These are phyloP conservation scores for Leptosphaerulina australis DNA, from an alignment of 2,329 filamentous ascomycete species.

Conservation along the genomic window DNA sequence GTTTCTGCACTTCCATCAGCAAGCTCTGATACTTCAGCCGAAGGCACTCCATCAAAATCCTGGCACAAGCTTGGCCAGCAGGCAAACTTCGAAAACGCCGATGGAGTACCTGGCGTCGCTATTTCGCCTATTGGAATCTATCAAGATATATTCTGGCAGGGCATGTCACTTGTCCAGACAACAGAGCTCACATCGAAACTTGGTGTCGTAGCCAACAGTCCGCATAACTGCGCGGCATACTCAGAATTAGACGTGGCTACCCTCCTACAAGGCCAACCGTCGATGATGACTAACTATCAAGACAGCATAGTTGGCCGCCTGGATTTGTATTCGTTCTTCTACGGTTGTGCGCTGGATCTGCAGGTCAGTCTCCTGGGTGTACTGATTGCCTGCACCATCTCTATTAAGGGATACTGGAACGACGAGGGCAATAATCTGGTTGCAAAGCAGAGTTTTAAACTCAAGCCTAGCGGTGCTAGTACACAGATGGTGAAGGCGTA, in stretches of 20 bases:
- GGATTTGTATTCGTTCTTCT: constrained; percentile 8
- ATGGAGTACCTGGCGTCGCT: constrained; percentile 4
- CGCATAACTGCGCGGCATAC: constrained; percentile 6
- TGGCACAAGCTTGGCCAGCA: neutral
- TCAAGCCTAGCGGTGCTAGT: neutral
- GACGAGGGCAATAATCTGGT: neutral
- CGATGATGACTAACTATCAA: neutral
- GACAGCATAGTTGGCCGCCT: constrained; percentile 7
- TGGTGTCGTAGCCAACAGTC: neutral
- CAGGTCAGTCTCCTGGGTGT: neutral
- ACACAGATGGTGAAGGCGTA: constrained; percentile 6
- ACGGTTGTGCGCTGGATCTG: neutral
- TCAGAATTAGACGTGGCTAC: neutral
- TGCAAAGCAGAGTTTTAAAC: constrained; percentile 2
- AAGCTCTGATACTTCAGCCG: too few species aligned
- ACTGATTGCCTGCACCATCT: constrained; percentile 1
- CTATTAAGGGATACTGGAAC: constrained; percentile 5
- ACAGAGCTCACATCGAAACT: neutral
- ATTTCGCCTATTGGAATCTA: constrained; percentile 4
- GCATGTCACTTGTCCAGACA: constrained; percentile 7
- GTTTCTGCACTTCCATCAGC: too few species aligned
- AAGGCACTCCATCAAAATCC: neutral
- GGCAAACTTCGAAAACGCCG: constrained; percentile 7
- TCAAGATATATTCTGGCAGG: constrained; percentile 2
- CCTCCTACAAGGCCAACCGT: neutral